These are phyloP conservation scores for Chamaecrista fasciculata DNA, from an alignment of 306 rosid genomes.

Conservation along the genomic window DNA sequence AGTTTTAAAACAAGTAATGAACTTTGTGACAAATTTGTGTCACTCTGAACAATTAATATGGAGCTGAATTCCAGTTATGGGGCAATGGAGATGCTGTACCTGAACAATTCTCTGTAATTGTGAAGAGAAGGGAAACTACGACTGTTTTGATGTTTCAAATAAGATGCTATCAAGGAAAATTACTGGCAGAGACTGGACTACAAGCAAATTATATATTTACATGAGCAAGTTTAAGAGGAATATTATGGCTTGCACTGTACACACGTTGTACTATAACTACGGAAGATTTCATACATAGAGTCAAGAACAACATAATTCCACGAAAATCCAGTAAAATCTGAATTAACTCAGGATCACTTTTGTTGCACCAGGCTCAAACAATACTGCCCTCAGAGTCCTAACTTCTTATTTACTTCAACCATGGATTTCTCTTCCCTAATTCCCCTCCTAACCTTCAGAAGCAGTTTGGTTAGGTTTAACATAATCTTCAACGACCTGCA, in stretches of 20 bases:
- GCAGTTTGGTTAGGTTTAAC: slow-evolving; percentile 38
- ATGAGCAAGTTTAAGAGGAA: background rate
- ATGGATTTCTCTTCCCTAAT: slow-evolving; percentile 31
- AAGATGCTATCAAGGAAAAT: background rate
- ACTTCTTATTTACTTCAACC: slow-evolving; percentile 40
- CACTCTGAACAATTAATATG: background rate
- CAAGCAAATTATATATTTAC: background rate
- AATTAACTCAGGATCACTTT: slow-evolving; percentile 15
- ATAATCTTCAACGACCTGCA: slow-evolving; percentile 52
- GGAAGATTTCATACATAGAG: too few relatives aligned
- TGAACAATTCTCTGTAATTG: background rate
- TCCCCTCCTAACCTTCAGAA: slow-evolving; percentile 45
- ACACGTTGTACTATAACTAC: background rate
- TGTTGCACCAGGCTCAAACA: slow-evolving; percentile 32
- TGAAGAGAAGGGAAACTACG: background rate
- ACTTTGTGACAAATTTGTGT: background rate
- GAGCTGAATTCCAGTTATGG: background rate
- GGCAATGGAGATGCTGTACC: background rate
- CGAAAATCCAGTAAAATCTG: background rate
- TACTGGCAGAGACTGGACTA: background rate
- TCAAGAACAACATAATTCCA: slow-evolving; percentile 4
- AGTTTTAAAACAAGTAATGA: background rate
- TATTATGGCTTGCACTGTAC: background rate
- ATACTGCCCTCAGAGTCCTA: slow-evolving; percentile 21
- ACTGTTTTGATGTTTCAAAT: background rate